Conservation (phyloP, 106 monocot species). For the Dendrobium nobile region DNA sequence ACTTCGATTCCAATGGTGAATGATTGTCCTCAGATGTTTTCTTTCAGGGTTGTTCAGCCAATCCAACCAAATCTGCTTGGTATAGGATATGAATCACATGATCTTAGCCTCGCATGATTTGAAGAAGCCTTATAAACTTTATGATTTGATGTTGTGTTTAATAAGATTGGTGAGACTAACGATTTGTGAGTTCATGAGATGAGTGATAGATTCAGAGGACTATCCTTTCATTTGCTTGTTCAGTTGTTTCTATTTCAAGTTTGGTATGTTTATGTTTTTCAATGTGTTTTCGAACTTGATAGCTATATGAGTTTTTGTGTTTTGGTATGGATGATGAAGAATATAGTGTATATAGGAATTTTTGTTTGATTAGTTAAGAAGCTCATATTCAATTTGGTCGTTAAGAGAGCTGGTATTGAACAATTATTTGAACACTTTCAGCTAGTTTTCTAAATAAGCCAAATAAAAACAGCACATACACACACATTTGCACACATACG, state of each 20-base stretch:
- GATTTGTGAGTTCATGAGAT: not conserved
- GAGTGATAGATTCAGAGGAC: not conserved
- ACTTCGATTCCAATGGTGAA: not conserved
- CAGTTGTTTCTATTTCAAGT: not conserved
- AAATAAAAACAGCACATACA: too few species aligned
- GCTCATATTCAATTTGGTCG: too few species aligned
- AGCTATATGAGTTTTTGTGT: too few species aligned
- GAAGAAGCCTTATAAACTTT: not conserved
- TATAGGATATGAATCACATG: conserved; percentile 11
- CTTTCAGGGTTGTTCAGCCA: conserved; percentile 11
- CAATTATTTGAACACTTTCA: too few species aligned
- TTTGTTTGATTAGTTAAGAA: too few species aligned
- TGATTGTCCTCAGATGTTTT: conserved; percentile 7
- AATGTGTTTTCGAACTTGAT: too few species aligned
- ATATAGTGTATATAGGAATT: too few species aligned
- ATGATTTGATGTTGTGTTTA: not conserved
- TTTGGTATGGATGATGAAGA: too few species aligned
- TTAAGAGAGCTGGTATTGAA: too few species aligned
- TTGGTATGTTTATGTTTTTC: not conserved
- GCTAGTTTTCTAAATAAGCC: too few species aligned
- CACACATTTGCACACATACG: too few species aligned
- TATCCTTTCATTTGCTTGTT: not conserved
- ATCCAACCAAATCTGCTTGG: conserved; percentile 10
- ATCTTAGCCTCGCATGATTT: conserved; percentile 10
- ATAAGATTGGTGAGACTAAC: not conserved